A percentile compares a stretch with the other conserved stretches of the same genome.
Conservation (phyloP, 345 rosid species). For the Salix suchowensis region DNA sequence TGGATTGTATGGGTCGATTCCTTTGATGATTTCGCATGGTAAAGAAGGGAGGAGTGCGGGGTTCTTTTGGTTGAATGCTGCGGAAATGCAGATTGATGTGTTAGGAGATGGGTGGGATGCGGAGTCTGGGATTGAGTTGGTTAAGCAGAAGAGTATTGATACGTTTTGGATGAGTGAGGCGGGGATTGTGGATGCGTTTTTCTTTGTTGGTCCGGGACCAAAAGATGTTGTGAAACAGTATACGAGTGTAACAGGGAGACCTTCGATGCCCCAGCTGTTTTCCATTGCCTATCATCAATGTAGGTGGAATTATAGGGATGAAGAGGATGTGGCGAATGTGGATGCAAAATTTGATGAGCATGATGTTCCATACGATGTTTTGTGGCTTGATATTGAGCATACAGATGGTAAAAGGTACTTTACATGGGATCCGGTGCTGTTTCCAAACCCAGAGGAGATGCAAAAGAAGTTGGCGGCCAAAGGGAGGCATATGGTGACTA, state of each 20-base stretch:
- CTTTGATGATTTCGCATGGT: conserved; percentile 88
- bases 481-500: conserved; percentile 96
- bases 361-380: conserved; percentile 93
- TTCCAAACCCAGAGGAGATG: conserved; percentile 93
- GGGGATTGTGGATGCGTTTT: conserved; percentile 89
- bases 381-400: conserved; percentile 98
- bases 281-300: conserved; percentile 93
- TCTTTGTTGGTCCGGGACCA: conserved; percentile 81
- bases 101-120: conserved; percentile 87
- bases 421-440: conserved; percentile 78
- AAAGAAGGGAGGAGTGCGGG: conserved; percentile 67
- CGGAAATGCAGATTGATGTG: conserved; percentile 99
- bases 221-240: conserved; percentile 92
- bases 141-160: conserved; percentile 57
- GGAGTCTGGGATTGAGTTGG: conserved; percentile 57
- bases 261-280: conserved; percentile 89
- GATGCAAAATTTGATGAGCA: conserved; percentile 93
- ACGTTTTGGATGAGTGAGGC: conserved; percentile 99
- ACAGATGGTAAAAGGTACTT: conserved; percentile 90
- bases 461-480: conserved; percentile 79
- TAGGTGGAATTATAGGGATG: conserved; percentile 98
- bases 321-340: conserved; percentile 95
- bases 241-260: conserved; percentile 67
- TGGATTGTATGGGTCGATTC: conserved; percentile 91
- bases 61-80: conserved; percentile 96